These are phyloP conservation scores for Trichoderma oligosporum DNA, from an alignment of 2,329 filamentous ascomycete species.

Conservation along the genomic window DNA sequence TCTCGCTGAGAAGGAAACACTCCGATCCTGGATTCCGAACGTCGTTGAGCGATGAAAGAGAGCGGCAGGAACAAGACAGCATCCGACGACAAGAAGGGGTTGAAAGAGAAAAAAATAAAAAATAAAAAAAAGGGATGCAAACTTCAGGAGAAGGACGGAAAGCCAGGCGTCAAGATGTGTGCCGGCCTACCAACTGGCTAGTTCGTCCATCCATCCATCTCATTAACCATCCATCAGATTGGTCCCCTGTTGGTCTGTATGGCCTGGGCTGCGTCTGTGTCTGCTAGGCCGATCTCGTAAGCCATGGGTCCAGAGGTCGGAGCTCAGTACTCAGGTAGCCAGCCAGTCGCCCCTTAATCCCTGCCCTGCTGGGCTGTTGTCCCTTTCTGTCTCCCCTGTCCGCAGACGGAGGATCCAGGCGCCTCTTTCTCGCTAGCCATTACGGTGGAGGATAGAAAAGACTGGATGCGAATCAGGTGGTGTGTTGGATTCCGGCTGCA, in stretches of 20 bases:
- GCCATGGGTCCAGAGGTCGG: constrained; percentile 19
- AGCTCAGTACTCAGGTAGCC: constrained; percentile 19
- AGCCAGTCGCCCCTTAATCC: constrained; percentile 17
- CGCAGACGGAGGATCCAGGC: constrained; percentile 19
- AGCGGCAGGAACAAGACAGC: constrained; percentile 20
- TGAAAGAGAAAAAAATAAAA: constrained; percentile 19
- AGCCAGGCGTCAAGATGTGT: constrained; percentile 20
- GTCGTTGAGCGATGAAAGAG: constrained; percentile 15
- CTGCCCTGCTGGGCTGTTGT: constrained; percentile 14
- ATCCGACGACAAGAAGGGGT: constrained; percentile 17
- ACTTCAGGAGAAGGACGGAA: constrained; percentile 19
- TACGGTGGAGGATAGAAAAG: constrained; percentile 18
- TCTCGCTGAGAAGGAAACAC: constrained; percentile 10
- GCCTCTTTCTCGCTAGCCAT: constrained; percentile 20
- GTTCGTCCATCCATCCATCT: constrained; percentile 18
- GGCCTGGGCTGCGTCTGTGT: constrained; percentile 15
- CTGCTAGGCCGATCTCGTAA: constrained; percentile 22
- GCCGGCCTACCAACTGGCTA: constrained; percentile 16
- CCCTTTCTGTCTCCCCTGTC: constrained; percentile 18
- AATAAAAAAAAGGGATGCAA: constrained; percentile 18
- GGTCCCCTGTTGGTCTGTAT: constrained; percentile 16
- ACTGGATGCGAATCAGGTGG: constrained; percentile 20
- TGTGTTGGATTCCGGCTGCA: constrained; percentile 18
- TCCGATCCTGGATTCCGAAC: constrained; percentile 4
- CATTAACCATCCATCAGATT: constrained; percentile 14